Evolutionary conservation across 805 yeast genomes (phyloP).

Genomic region (Sugiyamaella smithiae): DNA sequence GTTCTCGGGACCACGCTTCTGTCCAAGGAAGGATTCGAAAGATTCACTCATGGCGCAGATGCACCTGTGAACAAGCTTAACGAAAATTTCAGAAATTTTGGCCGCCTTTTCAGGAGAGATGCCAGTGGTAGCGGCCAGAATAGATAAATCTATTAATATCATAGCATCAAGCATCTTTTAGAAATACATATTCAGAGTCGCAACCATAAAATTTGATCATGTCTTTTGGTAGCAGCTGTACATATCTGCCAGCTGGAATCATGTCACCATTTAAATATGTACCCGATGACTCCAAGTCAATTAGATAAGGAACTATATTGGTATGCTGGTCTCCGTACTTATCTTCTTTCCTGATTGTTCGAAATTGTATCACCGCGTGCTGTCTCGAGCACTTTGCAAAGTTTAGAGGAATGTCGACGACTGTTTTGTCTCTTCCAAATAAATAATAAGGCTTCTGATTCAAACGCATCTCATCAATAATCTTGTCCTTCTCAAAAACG

Average conservation of each 20-base stretch:
- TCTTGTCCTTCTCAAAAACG: conserved; percentile 31
- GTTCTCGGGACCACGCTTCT: conserved; percentile 12
- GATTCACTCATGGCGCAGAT: conserved; percentile 47
- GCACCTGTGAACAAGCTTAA: conserved; percentile 60
- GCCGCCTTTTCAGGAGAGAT: conserved; percentile 51
- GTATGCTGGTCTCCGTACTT: conserved; percentile 21
- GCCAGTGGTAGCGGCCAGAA: conserved; percentile 19
- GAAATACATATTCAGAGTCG: conserved; percentile 14
- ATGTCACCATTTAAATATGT: conserved; percentile 42
- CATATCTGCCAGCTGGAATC: conserved; percentile 41
- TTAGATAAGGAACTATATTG: conserved; percentile 38
- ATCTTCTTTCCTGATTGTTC: conserved; percentile 22
- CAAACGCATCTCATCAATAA: conserved; percentile 26
- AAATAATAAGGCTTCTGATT: conserved; percentile 32
- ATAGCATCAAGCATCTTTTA: conserved; percentile 6
- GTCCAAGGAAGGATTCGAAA: conserved; percentile 27
- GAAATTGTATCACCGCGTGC: conserved; percentile 50
- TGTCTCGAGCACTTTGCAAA: conserved; percentile 44
- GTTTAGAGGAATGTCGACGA: conserved; percentile 39
- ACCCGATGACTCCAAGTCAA: conserved; percentile 49
- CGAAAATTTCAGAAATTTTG: conserved; percentile 62
- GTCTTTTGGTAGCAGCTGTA: conserved; percentile 44
- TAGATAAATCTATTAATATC: background rate
- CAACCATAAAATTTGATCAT: conserved; percentile 38
- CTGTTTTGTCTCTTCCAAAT: conserved; percentile 38